Conservation (phyloP, 345 rosid genomes). For the Camelina neglecta region DNA sequence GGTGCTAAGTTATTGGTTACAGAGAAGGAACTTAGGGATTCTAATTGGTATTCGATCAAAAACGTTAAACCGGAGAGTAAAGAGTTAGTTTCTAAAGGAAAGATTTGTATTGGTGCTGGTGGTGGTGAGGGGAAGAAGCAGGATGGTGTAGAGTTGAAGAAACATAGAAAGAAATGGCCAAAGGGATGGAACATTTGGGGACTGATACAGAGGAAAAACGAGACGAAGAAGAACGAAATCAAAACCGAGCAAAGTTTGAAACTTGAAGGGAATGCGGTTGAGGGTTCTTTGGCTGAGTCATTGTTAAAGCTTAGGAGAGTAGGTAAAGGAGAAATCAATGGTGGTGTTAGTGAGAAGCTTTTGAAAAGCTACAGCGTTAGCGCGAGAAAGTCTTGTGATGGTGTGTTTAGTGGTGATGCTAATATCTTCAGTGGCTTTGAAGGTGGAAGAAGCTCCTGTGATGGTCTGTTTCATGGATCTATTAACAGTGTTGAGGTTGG, state of each 20-base stretch:
- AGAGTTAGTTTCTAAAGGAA: constrained; percentile 56
- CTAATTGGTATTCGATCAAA: constrained; percentile 60
- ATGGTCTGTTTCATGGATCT: constrained; percentile 48
- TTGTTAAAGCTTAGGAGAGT: constrained; percentile 54
- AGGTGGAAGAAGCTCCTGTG: constrained; percentile 48
- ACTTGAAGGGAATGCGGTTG: constrained; percentile 46
- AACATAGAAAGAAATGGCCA: constrained; percentile 43
- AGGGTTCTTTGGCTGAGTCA: constrained; percentile 56
- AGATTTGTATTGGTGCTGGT: constrained; percentile 49
- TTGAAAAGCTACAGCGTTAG: constrained; percentile 64
- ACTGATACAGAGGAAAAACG: constrained; percentile 56
- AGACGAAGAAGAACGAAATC: constrained; percentile 38
- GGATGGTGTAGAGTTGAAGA: constrained; percentile 32
- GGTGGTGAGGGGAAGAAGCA: constrained; percentile 43
- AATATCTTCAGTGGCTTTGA: constrained; percentile 33
- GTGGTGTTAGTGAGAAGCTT: constrained; percentile 63
- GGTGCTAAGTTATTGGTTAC: constrained; percentile 66
- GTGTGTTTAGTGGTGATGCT: constrained; percentile 34
- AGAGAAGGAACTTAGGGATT: constrained; percentile 60
- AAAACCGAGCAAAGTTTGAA: constrained; percentile 44
- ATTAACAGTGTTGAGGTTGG: constrained; percentile 35
- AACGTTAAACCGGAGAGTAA: constrained; percentile 45
- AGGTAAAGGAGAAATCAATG: constrained; percentile 47
- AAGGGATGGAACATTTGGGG: constrained; percentile 77
- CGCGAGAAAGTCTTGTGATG: constrained; percentile 57